Base-by-base conservation (phyloP, 331 rosid species). In the Pyracantha coccinea region DNA sequence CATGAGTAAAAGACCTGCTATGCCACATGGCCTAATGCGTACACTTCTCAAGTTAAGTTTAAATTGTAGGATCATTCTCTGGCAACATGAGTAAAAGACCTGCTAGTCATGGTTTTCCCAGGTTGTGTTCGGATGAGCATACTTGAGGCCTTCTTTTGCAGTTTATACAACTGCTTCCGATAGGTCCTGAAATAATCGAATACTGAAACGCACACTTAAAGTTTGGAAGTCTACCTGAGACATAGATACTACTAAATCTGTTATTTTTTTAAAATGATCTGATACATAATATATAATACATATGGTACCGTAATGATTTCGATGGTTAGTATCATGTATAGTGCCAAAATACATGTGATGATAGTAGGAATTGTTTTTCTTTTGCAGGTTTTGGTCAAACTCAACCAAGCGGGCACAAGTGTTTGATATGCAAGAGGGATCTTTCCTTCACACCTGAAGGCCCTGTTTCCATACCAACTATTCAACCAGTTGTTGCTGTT, bases 391-490 rank as follows among this genome's bases (percentile, higher is more conserved):
- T 75, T 58, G 85, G 77, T 63, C 41, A 76, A 78, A 74, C 79
- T 15, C 75, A 75, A 74, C 79, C 75, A 65, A 4, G 69, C 71
- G 96, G 87, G 62, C 63, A 86, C 44, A 86, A 83, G 32, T 90
- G 93, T 64, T 62, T 71, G 73, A 7, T 88, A 76, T 86, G 96
- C 82, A 81, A 83, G 74, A 86, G 93, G 80, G 93, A 88, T 81
- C 79, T 91, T 55, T 79, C 89, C 66, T 79, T 76, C 79, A 67
- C 44, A 50, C 86, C 90, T 21, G 91, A 82, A 54, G 90, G 88
- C 16, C 83, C 83, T 5, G 66, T 81, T 62, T 74, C 27, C 16
- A 54, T 77, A 63, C 87, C 89, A 66, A 31, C 54, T 47, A 14
- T 3, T 38, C 78, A 69, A 8, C 92, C 93, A 2, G 55, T 69